Evolutionary conservation across 2,329 filamentous ascomycete species (phyloP).

Genomic region (Paracamarosporium sp.): DNA sequence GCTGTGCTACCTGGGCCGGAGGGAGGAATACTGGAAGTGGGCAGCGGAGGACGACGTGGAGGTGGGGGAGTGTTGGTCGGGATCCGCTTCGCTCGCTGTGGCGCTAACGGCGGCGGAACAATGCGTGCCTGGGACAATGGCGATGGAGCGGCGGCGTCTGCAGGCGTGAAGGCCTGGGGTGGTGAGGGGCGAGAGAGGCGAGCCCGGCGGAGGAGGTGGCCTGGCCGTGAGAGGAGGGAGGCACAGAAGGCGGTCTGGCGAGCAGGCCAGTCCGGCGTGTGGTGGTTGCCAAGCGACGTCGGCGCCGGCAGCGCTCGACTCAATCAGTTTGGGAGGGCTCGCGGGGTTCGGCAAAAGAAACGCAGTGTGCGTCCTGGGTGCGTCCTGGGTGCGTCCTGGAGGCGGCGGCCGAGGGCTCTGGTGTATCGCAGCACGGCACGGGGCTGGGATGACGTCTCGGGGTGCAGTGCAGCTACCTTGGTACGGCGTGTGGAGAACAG

Average conservation of each 20-base stretch:
- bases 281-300: slow-evolving; percentile 26
- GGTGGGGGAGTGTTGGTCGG: slow-evolving; percentile 38
- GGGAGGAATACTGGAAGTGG: slow-evolving; percentile 30
- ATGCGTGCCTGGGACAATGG: slow-evolving; percentile 11
- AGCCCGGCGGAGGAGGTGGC: background rate
- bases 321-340: slow-evolving; percentile 28
- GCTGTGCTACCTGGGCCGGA: background rate
- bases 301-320: slow-evolving; percentile 23
- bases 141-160: background rate
- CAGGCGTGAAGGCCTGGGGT: background rate
- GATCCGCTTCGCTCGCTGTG: background rate
- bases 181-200: slow-evolving; percentile 4
- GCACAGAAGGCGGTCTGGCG: slow-evolving; percentile 8
- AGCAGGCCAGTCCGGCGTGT: background rate
- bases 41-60: slow-evolving; percentile 24
- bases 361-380: slow-evolving; percentile 19
- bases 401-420: too few species aligned
- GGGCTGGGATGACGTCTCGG: slow-evolving; percentile 3
- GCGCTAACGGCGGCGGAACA: slow-evolving; percentile 13
- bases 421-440: slow-evolving; percentile 3
- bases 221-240: background rate
- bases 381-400: background rate
- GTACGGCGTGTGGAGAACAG: background rate
- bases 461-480: background rate
- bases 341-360: slow-evolving; percentile 28